Evolutionary conservation across 805 yeast species (phyloP), one percentile per base, ranked within the genome.

Genomic region (Candida oleophila): DNA sequence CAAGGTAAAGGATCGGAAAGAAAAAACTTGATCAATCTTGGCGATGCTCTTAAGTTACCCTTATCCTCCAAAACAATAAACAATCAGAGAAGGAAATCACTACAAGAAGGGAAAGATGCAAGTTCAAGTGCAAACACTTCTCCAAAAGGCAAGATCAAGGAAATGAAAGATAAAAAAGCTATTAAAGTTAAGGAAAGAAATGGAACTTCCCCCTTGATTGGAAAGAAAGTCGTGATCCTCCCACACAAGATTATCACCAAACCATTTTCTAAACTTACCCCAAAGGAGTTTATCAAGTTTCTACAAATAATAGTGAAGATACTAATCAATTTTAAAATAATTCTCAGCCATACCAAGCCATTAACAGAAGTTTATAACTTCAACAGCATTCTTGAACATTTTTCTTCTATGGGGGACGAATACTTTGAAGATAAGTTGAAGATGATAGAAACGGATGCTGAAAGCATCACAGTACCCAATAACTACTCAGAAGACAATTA

Each of bases 231-330:
- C 21, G 63, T 70, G 8, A 61, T 72, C 7, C 64, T 71, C 4
- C 76, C 77, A 1, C 76, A 72, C 48, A 64, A 64, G 48, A 68
- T 72, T n/a, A 58, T 72, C 38, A 65, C 60, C 48, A 68, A 69
- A 43, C 76, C 76, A 11, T 67, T 72, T 49, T 57, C 65, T 30
- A 66, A 66, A 45, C 56, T 72, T 25, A 55, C 68, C 21, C 57
- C 68, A 15, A 62, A 62, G 44, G 77, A 72, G 49, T 70, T 66
- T 46, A 54, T 70, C 41, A 59, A 56, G 47, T 70, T 72, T 45
- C 55, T 72, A 4, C 60, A 65, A 50, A 51, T 70, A 0, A 56
- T 72, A 4, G 76, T 68, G 3, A 70, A 71, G 48, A 60, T 72
- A 3, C 41, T 72, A 2, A 55, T 63, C 25, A 70, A 69, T 47